These are phyloP conservation scores for Exophiala alcalophila DNA, from an alignment of 2,329 filamentous ascomycete species.

Conservation along the genomic window DNA sequence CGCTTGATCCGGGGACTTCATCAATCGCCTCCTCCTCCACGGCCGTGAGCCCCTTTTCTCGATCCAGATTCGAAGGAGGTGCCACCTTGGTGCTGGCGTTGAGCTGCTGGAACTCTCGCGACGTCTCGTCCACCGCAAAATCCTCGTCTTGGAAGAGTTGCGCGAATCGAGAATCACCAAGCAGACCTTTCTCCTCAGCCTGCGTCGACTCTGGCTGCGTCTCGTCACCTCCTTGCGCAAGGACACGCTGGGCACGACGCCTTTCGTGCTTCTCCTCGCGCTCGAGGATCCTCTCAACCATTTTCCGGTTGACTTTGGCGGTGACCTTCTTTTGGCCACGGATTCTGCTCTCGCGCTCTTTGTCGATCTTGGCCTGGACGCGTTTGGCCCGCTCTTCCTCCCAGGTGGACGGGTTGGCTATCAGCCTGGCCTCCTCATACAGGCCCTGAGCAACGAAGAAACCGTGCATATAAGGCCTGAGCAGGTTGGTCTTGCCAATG, in stretches of 20 bases:
- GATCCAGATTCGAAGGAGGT: slow-evolving; percentile 30
- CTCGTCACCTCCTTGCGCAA: slow-evolving; percentile 58
- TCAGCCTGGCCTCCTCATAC: slow-evolving; percentile 90
- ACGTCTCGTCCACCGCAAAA: slow-evolving; percentile 86
- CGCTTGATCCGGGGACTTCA: slow-evolving; percentile 45
- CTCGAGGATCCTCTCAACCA: slow-evolving; percentile 61
- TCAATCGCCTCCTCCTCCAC: slow-evolving; percentile 61
- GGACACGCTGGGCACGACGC: slow-evolving; percentile 43
- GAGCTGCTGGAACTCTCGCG: slow-evolving; percentile 78
- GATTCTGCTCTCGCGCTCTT: slow-evolving; percentile 92
- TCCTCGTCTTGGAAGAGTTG: slow-evolving; percentile 90
- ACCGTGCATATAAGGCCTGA: slow-evolving; percentile 97
- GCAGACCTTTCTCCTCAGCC: slow-evolving; percentile 55
- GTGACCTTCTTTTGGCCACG: slow-evolving; percentile 87
- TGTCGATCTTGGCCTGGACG: slow-evolving; percentile 92
- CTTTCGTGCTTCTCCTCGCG: slow-evolving; percentile 57
- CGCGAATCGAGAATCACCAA: slow-evolving; percentile 82
- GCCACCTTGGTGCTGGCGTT: slow-evolving; percentile 73
- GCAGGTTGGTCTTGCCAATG: slow-evolving; percentile 81
- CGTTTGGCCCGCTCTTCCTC: slow-evolving; percentile 89
- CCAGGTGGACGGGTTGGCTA: slow-evolving; percentile 89
- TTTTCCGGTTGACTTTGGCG: slow-evolving; percentile 78
- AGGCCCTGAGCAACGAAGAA: slow-evolving; percentile 95
- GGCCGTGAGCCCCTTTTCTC: slow-evolving; percentile 56
- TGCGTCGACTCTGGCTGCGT: slow-evolving; percentile 19